These are phyloP conservation scores for Sutorius australiensis DNA, from an alignment of 768 basidiomycete genomes.

Conservation along the genomic window DNA sequence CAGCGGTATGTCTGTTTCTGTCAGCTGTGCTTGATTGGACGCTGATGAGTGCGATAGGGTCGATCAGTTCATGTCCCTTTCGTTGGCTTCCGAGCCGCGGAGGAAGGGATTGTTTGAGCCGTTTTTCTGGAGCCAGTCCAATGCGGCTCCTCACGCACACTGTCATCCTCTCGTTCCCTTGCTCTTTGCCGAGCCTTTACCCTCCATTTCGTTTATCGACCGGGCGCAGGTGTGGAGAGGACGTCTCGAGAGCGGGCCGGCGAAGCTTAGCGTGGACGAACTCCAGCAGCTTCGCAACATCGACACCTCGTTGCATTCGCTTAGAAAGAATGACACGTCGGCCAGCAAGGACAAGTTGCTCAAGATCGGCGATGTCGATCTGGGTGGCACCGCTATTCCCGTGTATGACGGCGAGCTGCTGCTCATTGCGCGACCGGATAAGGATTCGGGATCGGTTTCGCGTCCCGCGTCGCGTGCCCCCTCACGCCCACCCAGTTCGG, in stretches of 20 bases:
- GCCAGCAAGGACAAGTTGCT: constrained; percentile 25
- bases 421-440: constrained; percentile 57
- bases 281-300: constrained; percentile 53
- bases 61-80: constrained; percentile 77
- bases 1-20: constrained; percentile 45
- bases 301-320: constrained; percentile 41
- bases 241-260: constrained; percentile 61
- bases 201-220: constrained; percentile 64
- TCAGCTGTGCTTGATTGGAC: neutral
- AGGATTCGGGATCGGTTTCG: constrained; percentile 45
- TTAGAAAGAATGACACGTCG: constrained; percentile 15
- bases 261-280: constrained; percentile 48
- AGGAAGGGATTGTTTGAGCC: constrained; percentile 75
- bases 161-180: constrained; percentile 58
- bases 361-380: constrained; percentile 41
- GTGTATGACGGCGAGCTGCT: constrained; percentile 73
- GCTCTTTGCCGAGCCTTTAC: constrained; percentile 72
- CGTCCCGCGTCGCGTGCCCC: constrained; percentile 57
- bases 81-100: constrained; percentile 69
- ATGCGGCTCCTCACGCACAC: constrained; percentile 34
- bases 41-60: constrained; percentile 38
- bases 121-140: constrained; percentile 61
- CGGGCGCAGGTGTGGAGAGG: constrained; percentile 60
- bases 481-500: constrained; percentile 69
- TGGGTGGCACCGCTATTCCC: constrained; percentile 67